A percentile compares a stretch with the other conserved stretches of the same genome.
These are phyloP conservation scores for Thraustochytrium sp. DNA, from an alignment of 352 stramenopile genomes.

Conservation along the genomic window DNA sequence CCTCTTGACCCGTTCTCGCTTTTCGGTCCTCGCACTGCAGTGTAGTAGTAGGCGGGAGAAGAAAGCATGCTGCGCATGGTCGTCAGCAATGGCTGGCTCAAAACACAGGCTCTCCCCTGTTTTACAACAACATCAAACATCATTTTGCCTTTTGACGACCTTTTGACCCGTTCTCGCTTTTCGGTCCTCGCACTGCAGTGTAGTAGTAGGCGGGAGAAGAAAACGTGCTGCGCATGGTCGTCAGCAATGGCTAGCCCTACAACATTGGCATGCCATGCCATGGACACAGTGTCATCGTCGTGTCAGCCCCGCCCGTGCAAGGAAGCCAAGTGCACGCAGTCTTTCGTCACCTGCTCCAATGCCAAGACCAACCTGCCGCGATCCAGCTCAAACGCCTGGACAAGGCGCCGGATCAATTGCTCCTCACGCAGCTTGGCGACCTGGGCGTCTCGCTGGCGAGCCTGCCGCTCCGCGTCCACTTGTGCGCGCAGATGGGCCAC, in stretches of 20 bases:
- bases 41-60: too few species aligned
- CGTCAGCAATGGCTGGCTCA: too few species aligned
- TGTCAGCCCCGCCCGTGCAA: background rate
- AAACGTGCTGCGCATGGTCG: too few species aligned
- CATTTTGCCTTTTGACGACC: background rate
- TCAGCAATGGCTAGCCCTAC: background rate
- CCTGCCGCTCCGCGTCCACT: background rate
- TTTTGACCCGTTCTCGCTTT: too few species aligned
- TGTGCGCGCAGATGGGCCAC: background rate
- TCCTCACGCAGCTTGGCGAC: background rate
- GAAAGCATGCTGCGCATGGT: too few species aligned
- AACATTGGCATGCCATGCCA: background rate
- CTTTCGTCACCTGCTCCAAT: background rate
- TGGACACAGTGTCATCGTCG: background rate
- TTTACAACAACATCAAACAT: background rate
- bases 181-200: too few species aligned
- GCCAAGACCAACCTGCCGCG: background rate
- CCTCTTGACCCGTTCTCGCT: too few species aligned
- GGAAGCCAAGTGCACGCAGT: slow-evolving; percentile 4
- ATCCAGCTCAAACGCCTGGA: background rate
- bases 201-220: too few species aligned
- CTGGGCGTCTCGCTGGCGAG: background rate
- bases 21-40: too few species aligned
- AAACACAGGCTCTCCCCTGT: background rate
- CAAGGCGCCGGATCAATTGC: background rate